phyloP scores from a whole-genome alignment of 495 filamentous ascomycete species.

The Penicillium daleae region DNA sequence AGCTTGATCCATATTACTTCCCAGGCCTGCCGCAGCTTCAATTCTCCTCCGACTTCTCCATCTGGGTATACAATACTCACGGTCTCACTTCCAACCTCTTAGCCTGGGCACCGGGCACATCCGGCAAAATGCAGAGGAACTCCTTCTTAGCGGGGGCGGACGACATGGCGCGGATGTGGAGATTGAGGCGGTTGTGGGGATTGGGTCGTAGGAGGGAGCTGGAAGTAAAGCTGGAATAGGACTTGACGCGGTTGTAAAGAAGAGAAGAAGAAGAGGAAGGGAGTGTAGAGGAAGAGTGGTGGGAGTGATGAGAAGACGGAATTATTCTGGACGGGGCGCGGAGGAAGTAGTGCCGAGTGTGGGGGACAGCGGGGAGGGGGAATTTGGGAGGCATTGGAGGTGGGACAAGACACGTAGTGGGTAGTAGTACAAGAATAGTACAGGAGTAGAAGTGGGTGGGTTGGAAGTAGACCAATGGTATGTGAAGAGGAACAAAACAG shows the following conservation, averaged over 20 bases:
- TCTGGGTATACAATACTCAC: slow-evolving; percentile 49
- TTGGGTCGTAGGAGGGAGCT: background rate
- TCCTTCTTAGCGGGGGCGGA: slow-evolving; percentile 61
- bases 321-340: slow-evolving; percentile 11
- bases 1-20: too few species aligned
- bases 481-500: too few species aligned
- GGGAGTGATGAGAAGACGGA: slow-evolving; percentile 8
- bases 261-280: background rate
- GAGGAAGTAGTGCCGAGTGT: slow-evolving; percentile 25
- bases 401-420: background rate
- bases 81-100: slow-evolving; percentile 73
- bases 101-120: slow-evolving; percentile 65
- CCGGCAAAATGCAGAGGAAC: slow-evolving; percentile 85
- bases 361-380: slow-evolving; percentile 25
- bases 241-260: background rate
- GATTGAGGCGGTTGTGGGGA: background rate
- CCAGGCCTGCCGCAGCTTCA: background rate
- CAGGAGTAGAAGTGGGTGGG: background rate
- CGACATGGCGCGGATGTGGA: slow-evolving; percentile 32
- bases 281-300: background rate
- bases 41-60: too few species aligned
- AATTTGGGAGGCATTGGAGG: slow-evolving; percentile 8
- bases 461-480: slow-evolving; percentile 6
- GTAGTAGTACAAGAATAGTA: background rate
- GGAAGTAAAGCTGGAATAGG: background rate